Base-by-base conservation (phyloP, 2,329 filamentous ascomycete species). In the Diplodia seriata region DNA sequence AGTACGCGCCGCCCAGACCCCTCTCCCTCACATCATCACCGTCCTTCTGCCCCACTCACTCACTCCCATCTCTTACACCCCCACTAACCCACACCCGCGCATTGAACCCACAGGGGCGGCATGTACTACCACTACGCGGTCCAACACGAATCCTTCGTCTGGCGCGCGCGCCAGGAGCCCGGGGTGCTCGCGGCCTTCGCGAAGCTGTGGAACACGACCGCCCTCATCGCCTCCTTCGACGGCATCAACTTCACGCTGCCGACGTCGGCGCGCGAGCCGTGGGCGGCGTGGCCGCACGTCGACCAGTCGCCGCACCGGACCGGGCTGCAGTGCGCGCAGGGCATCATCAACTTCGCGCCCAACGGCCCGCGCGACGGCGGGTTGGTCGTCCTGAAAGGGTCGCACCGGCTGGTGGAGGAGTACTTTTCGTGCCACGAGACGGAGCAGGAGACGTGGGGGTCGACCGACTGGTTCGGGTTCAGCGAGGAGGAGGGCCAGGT, bases 351-450 rank as follows among this genome's bases (percentile, higher is more conserved):
- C 72, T 79, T 78, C 12, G 75, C 78, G 8, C 82, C 81, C 1
- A 81, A 81, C 50, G 82, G 83, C 1, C 77, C 77, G 1, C 75
- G 83, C 2, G 83, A 85, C 66, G 83, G 83, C 18, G 82, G 82
- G 1, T 70, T 85, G 9, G 77, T 84, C 43, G 70, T 83, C 5
- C 80, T 83, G 76, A 79, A 80, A 36, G 82, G 82, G 4, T 80
- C 78, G 6, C 70, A 76, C 9, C 79, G 79, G 53, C 74, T 83
- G 0, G 79, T 77, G 55, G 77, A 83, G 54, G 75, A 82, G 69
- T 85, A 83, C 76, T 84, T 83, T 71, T 36, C 40, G 55, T 6
- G 29, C 12, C 65, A 67, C 47, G 55, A 47, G 11, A 61, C 51
- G 20, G 73, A 76, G 2, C 74, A 79, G 67, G 76, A 78, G 67